Evolutionary conservation across 2,329 filamentous ascomycete genomes (phyloP).

Genomic region (Orbilia brochopaga): DNA sequence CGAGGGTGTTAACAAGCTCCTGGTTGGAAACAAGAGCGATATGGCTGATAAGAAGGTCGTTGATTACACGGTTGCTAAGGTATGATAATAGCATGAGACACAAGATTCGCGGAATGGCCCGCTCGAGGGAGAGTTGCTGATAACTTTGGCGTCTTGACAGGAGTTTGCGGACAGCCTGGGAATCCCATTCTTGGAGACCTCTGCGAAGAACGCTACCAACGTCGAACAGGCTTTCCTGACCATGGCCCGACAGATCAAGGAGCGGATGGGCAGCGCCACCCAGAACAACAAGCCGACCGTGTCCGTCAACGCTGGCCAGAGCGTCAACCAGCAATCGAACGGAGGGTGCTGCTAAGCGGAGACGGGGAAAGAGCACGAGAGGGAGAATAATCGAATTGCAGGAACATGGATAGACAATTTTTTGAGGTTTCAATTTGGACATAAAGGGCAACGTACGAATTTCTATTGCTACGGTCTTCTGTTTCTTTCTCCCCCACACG

Average conservation of each 20-base stretch:
- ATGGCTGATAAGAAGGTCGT: slow-evolving; percentile 99
- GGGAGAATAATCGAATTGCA: slow-evolving; percentile 20
- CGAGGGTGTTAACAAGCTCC: slow-evolving; percentile 98
- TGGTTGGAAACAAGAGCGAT: slow-evolving; percentile 99
- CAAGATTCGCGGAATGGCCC: too few species aligned
- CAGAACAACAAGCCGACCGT: slow-evolving; percentile 98
- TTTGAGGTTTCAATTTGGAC: slow-evolving; percentile 46
- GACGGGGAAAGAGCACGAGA: slow-evolving; percentile 3
- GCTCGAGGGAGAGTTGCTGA: slow-evolving; percentile 15
- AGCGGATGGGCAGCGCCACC: slow-evolving; percentile 88
- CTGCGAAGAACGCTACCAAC: slow-evolving; percentile 98
- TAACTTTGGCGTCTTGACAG: slow-evolving; percentile 62
- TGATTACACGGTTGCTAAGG: slow-evolving; percentile 99
- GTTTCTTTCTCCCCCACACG: slow-evolving; percentile 13
- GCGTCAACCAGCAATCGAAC: slow-evolving; percentile 83
- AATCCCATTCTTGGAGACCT: slow-evolving; percentile 99
- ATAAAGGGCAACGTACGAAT: slow-evolving; percentile 44
- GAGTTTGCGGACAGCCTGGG: slow-evolving; percentile 98
- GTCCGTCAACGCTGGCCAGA: slow-evolving; percentile 84
- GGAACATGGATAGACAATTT: slow-evolving; percentile 40
- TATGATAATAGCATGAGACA: slow-evolving; percentile 60
- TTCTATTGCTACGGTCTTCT: slow-evolving; percentile 35
- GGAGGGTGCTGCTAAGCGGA: slow-evolving; percentile 83
- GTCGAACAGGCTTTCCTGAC: slow-evolving; percentile 99
- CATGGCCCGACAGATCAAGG: slow-evolving; percentile 98